Percentiles rank a stretch among this genome's conserved stretches.
phyloP scores from a whole-genome alignment of 208 protist genomes.

The Leishmania braziliensis region DNA sequence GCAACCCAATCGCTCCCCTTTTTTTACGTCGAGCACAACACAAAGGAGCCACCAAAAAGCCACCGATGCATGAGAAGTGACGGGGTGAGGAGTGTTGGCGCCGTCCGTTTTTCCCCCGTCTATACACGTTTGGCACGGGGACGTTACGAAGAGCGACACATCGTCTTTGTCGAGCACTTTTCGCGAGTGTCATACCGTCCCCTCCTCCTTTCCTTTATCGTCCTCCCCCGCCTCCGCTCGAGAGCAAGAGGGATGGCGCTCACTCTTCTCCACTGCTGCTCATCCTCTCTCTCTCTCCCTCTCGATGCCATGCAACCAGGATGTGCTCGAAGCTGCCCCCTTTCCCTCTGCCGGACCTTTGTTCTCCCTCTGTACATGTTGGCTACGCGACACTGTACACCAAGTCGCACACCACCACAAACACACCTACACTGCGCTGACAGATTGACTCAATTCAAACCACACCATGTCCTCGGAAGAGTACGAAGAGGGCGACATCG shows the following conservation, averaged over 20 bases:
- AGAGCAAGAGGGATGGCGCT: not conserved
- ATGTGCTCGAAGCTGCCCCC: not conserved
- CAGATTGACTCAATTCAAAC: not conserved
- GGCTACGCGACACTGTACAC: not conserved
- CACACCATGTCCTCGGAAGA: constrained; percentile 8
- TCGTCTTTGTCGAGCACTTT: not conserved
- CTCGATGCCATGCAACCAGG: not conserved
- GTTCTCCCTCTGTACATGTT: not conserved
- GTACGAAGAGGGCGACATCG: constrained; percentile 6
- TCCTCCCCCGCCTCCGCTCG: not conserved
- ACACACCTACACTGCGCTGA: not conserved
- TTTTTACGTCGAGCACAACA: not conserved
- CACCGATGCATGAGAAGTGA: not conserved
- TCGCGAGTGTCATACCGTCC: not conserved
- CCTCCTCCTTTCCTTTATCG: not conserved
- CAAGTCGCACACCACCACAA: not conserved
- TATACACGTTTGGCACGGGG: not conserved
- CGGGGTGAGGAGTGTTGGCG: not conserved
- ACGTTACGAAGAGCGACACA: not conserved
- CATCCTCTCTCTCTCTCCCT: not conserved
- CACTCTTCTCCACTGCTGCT: not conserved
- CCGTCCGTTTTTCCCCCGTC: not conserved
- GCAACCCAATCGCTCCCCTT: not conserved
- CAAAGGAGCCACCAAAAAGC: not conserved
- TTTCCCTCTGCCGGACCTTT: not conserved